phyloP scores from a whole-genome alignment of 2,329 filamentous ascomycete genomes.

The Talaromyces verruculosus region DNA sequence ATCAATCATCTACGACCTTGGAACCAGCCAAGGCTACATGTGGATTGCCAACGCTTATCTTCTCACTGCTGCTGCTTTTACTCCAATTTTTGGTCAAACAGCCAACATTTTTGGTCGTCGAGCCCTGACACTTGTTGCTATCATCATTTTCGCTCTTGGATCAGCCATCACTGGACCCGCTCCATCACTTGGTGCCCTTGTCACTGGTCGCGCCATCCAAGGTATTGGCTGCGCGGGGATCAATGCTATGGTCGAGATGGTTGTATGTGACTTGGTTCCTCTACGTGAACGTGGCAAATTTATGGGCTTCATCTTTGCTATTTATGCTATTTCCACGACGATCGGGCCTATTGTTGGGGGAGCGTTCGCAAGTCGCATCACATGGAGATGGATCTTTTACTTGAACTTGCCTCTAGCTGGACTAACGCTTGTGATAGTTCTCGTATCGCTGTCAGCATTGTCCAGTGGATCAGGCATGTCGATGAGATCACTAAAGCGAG shows the following conservation, averaged over 20 bases:
- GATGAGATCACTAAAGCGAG: conserved; percentile 39
- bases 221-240: conserved; percentile 52
- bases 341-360: conserved; percentile 31
- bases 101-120: conserved; percentile 22
- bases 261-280: conserved; percentile 54
- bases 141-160: conserved; percentile 20
- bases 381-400: conserved; percentile 35
- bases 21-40: not conserved
- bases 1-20: not conserved
- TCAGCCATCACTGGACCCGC: conserved; percentile 18
- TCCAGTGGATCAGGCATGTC: conserved; percentile 24
- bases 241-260: conserved; percentile 46
- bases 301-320: conserved; percentile 39
- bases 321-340: conserved; percentile 46
- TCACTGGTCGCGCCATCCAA: conserved; percentile 55
- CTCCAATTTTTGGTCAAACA: conserved; percentile 10
- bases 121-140: conserved; percentile 12
- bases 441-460: conserved; percentile 42
- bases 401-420: conserved; percentile 25
- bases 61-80: conserved; percentile 1
- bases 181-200: conserved; percentile 42
- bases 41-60: conserved; percentile 2
- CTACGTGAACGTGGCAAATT: conserved; percentile 50
- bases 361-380: conserved; percentile 24
- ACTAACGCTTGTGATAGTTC: conserved; percentile 26